Percentiles rank a stretch among this genome's conserved stretches.
Evolutionary conservation across 1,139 yeast species (phyloP).

Genomic region (Geotrichum armillariae): DNA sequence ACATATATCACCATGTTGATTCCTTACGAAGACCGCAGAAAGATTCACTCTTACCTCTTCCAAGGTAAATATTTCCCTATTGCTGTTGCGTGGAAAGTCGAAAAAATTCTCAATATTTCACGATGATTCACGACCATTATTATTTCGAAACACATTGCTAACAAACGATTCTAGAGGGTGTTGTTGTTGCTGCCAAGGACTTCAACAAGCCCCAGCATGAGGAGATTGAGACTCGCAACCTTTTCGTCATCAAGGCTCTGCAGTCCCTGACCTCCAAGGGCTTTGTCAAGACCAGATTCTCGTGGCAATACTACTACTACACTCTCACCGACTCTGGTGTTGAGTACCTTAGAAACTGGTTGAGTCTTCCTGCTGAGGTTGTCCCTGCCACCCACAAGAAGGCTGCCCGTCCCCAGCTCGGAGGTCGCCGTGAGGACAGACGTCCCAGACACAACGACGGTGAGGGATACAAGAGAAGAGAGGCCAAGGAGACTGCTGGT

Average conservation of each 20-base stretch:
- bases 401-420: constrained; percentile 83
- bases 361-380: constrained; percentile 98
- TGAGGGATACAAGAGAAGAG: constrained; percentile 47
- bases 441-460: constrained; percentile 41
- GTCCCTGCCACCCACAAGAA: constrained; percentile 98
- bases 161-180: constrained; percentile 73
- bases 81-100: not conserved
- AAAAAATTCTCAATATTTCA: too few species aligned
- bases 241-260: constrained; percentile 98
- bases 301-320: constrained; percentile 99
- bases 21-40: constrained; percentile 99
- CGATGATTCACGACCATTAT: too few species aligned
- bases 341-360: constrained; percentile 96
- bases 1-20: constrained; percentile 74
- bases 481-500: constrained; percentile 38
- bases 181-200: constrained; percentile 99
- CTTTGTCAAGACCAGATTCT: constrained; percentile 98
- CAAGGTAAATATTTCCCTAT: constrained; percentile 66
- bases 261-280: constrained; percentile 99
- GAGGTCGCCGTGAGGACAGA: constrained; percentile 39
- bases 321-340: constrained; percentile 99
- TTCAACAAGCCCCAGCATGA: constrained; percentile 97
- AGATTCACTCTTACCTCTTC: constrained; percentile 99
- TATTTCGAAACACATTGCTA: too few species aligned
- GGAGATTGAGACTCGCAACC: constrained; percentile 96